Conservation (phyloP, 148 eudicot genomes). For the Arbutus unedo region DNA sequence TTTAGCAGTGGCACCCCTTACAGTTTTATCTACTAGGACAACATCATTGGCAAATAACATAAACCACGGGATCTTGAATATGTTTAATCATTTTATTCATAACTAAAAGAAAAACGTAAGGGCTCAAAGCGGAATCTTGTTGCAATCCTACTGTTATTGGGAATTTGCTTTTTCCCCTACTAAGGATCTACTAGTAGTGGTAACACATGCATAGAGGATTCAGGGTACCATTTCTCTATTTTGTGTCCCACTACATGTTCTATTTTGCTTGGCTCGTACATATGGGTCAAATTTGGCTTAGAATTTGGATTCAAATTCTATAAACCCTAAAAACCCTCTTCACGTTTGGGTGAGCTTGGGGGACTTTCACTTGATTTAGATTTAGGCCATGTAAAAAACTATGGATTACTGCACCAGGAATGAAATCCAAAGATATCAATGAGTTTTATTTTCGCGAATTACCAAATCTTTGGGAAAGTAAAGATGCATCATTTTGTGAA, state of each 20-base stretch:
- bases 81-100: not conserved
- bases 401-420: not conserved
- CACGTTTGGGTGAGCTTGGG: not conserved
- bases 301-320: not conserved
- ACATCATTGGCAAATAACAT: not conserved
- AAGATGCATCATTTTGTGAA: too few relatives aligned
- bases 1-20: not conserved
- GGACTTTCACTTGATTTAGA: not conserved
- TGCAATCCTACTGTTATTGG: not conserved
- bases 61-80: not conserved
- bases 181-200: not conserved
- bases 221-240: not conserved
- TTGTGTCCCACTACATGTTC: not conserved
- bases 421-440: not conserved
- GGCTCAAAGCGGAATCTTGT: not conserved
- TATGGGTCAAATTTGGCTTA: not conserved
- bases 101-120: not conserved
- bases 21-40: not conserved
- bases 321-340: not conserved
- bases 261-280: not conserved
- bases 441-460: not conserved
- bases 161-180: not conserved
- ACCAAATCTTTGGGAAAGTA: not conserved
- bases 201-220: not conserved
- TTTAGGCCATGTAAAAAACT: not conserved